A percentile compares a stretch with the other conserved stretches of the same genome.
Conservation (phyloP, 805 yeast genomes). For the Kuraishia cidri region DNA sequence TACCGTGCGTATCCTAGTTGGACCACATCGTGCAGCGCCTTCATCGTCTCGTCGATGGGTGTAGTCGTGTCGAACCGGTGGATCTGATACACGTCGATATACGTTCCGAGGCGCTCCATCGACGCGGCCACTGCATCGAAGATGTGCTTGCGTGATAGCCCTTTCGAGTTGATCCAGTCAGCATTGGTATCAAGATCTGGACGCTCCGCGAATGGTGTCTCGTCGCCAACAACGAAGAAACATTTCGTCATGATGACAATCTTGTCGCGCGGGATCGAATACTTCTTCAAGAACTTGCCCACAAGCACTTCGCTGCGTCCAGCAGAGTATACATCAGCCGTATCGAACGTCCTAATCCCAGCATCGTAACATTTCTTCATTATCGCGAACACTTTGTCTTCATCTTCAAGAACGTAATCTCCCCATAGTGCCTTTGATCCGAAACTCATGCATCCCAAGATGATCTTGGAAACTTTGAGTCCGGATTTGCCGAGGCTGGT, state of each 20-base stretch:
- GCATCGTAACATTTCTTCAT: slow-evolving; percentile 36
- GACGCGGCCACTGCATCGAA: slow-evolving; percentile 32
- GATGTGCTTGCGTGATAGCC: slow-evolving; percentile 36
- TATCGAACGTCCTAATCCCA: slow-evolving; percentile 40
- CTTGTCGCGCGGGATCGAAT: slow-evolving; percentile 40
- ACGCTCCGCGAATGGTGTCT: too few species aligned
- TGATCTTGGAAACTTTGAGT: slow-evolving; percentile 34
- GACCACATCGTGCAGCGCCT: slow-evolving; percentile 44
- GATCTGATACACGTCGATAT: slow-evolving; percentile 45
- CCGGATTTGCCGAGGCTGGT: slow-evolving; percentile 32
- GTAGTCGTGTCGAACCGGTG: slow-evolving; percentile 42
- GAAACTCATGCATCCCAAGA: slow-evolving; percentile 48
- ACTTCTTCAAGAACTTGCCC: slow-evolving; percentile 43
- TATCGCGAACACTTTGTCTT: slow-evolving; percentile 30
- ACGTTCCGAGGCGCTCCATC: slow-evolving; percentile 39
- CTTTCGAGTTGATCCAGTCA: slow-evolving; percentile 23
- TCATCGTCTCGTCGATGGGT: slow-evolving; percentile 47
- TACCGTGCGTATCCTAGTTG: slow-evolving; percentile 37
- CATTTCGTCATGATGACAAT: slow-evolving; percentile 46
- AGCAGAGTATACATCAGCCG: slow-evolving; percentile 40
- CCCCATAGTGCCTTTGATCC: slow-evolving; percentile 33
- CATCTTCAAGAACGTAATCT: slow-evolving; percentile 28
- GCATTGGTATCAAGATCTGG: slow-evolving; percentile 3
- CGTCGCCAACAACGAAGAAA: slow-evolving; percentile 13
- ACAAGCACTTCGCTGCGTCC: slow-evolving; percentile 39